Conservation (phyloP, 2,329 filamentous ascomycete genomes). For the Dryadomyces sulphureus region DNA sequence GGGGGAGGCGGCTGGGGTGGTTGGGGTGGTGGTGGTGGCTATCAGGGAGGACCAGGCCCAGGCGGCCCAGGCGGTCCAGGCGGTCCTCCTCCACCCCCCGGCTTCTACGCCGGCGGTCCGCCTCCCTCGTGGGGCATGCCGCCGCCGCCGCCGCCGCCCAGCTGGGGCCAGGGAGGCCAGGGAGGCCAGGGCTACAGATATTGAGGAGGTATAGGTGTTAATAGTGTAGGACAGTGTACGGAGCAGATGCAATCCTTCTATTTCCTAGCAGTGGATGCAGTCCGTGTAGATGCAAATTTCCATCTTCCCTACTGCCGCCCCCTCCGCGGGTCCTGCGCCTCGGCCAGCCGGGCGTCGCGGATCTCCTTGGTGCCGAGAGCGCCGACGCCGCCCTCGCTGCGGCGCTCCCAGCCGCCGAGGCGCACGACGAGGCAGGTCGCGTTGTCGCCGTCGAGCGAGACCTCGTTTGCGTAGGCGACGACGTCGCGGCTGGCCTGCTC, state of each 20-base stretch:
- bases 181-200: background rate
- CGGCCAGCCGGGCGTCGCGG: conserved; percentile 64
- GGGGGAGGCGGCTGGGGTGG: too few species aligned
- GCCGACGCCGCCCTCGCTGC: conserved; percentile 73
- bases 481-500: conserved; percentile 70
- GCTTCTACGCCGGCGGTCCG: background rate
- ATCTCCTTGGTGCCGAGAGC: conserved; percentile 87
- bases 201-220: too few species aligned
- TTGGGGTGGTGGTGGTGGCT: too few species aligned
- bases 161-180: background rate
- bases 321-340: conserved; percentile 69
- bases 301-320: conserved; percentile 30
- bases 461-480: conserved; percentile 79
- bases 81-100: background rate
- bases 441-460: conserved; percentile 52
- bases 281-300: too few species aligned
- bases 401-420: conserved; percentile 54
- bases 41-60: background rate
- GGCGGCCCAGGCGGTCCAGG: background rate
- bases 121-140: background rate
- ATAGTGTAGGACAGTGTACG: too few species aligned
- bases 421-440: conserved; percentile 54
- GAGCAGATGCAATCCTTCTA: too few species aligned
- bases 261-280: too few species aligned
- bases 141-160: background rate